Evolutionary conservation across 106 monocot genomes (phyloP).

Genomic region (Allium sativum): DNA sequence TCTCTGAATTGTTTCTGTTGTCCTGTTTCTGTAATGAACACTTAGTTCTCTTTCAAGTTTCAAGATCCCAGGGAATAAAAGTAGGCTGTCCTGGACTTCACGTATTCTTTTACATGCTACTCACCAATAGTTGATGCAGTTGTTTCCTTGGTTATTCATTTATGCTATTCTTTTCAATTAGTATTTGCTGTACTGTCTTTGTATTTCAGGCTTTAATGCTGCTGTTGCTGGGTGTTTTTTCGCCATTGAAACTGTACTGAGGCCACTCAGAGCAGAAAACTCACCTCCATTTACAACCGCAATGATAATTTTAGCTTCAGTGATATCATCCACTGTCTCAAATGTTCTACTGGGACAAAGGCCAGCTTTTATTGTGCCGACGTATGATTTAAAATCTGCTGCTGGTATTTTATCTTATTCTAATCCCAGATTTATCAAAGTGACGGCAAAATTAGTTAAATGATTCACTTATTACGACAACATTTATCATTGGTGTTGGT

Average conservation of each 20-base stretch:
- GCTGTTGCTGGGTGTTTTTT: constrained; percentile 98
- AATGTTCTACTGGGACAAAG: constrained; percentile 89
- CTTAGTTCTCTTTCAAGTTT: background rate
- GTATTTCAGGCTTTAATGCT: constrained; percentile 85
- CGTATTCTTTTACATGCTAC: no score
- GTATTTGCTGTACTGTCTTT: background rate
- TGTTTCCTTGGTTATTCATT: background rate
- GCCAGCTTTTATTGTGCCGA: constrained; percentile 89
- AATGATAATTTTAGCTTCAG: constrained; percentile 97
- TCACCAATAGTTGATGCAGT: no score
- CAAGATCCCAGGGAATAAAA: background rate
- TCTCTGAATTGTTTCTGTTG: background rate
- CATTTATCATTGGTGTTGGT: no score
- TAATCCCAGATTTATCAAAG: constrained; percentile 9
- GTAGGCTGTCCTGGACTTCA: background rate
- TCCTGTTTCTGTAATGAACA: background rate
- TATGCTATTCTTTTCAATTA: background rate
- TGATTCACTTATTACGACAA: no score
- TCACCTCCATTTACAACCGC: constrained; percentile 98
- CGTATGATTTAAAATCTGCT: constrained; percentile 99
- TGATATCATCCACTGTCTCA: constrained; percentile 95
- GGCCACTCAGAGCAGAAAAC: constrained; percentile 87
- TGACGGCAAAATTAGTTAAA: background rate
- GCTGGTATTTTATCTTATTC: constrained; percentile 89
- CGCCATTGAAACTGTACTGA: constrained; percentile 94